Percentiles rank a stretch among this genome's conserved stretches.
These are phyloP conservation scores for Prototheca wickerhamii DNA, from an alignment of 163 green algal species.

Conservation along the genomic window DNA sequence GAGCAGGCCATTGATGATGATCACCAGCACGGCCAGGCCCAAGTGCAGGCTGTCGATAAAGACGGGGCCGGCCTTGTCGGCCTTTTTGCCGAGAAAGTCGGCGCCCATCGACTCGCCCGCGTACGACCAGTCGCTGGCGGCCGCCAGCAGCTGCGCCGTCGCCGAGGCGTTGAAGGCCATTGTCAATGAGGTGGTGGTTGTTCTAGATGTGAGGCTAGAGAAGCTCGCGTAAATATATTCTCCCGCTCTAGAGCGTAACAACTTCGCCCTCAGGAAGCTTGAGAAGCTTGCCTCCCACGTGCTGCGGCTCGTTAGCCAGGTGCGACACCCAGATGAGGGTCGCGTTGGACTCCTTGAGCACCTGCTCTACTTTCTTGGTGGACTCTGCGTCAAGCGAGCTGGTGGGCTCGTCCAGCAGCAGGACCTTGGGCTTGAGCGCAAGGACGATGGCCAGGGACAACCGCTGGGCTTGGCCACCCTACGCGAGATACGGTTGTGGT, in stretches of 20 bases:
- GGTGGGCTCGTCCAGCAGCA: constrained; percentile 85
- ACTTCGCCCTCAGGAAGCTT: constrained; percentile 26
- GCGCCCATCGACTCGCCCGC: too few species aligned
- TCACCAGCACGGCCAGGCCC: constrained; percentile 19
- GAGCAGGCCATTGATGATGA: constrained; percentile 28
- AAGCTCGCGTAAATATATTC: too few species aligned
- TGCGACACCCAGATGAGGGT: constrained; percentile 74
- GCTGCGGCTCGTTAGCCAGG: constrained; percentile 48
- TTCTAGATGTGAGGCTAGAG: too few species aligned
- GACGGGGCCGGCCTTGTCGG: constrained; percentile 6
- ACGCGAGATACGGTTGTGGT: constrained; percentile 1
- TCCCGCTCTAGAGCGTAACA: constrained; percentile 7
- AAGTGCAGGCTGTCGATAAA: constrained; percentile 21
- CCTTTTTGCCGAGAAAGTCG: not conserved
- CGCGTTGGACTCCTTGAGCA: constrained; percentile 13
- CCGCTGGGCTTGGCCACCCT: constrained; percentile 75
- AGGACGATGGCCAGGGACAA: constrained; percentile 61
- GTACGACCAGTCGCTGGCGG: too few species aligned
- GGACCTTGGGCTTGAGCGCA: constrained; percentile 61
- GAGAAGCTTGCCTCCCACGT: constrained; percentile 30
- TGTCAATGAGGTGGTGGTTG: too few species aligned
- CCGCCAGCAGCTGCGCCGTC: too few species aligned
- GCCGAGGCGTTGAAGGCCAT: too few species aligned
- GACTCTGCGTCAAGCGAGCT: constrained; percentile 57
- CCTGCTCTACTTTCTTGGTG: constrained; percentile 13